Evolutionary conservation across 164 flowering plant species (phyloP).

Genomic region (Vitis amurensis): DNA sequence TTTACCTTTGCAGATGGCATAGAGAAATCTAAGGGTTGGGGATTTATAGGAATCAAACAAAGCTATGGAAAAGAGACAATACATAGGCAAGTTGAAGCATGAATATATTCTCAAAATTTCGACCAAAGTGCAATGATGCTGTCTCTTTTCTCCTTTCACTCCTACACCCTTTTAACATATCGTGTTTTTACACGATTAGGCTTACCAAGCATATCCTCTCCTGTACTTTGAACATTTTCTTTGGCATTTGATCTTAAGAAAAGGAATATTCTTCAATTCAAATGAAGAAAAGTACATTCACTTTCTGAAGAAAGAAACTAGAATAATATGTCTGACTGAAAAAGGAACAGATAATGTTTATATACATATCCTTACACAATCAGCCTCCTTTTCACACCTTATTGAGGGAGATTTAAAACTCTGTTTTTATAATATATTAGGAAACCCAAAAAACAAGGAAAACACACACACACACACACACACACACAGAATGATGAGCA

Average conservation of each 20-base stretch:
- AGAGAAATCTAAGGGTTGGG: too few relatives aligned
- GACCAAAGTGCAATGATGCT: slow-evolving; percentile 6
- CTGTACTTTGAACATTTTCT: background rate
- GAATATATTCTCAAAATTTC: slow-evolving; percentile 25
- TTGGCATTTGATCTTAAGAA: too few relatives aligned
- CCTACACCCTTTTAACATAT: too few relatives aligned
- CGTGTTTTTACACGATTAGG: background rate
- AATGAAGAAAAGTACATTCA: background rate
- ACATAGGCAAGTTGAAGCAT: slow-evolving; percentile 10
- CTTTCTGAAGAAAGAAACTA: background rate
- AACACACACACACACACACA: background rate
- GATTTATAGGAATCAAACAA: background rate
- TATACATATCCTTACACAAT: background rate
- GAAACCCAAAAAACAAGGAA: background rate
- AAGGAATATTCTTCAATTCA: background rate
- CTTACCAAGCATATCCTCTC: background rate
- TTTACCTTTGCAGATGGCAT: background rate
- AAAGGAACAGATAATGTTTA: background rate
- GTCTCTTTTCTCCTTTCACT: background rate
- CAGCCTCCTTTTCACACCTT: too few relatives aligned
- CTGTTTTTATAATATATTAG: too few relatives aligned
- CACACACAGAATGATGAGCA: too few relatives aligned
- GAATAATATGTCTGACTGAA: slow-evolving; percentile 1
- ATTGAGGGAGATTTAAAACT: too few relatives aligned
- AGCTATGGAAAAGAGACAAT: background rate